Base-by-base conservation (phyloP, 2,329 filamentous ascomycete species). In the Lasiodiplodia sp. region DNA sequence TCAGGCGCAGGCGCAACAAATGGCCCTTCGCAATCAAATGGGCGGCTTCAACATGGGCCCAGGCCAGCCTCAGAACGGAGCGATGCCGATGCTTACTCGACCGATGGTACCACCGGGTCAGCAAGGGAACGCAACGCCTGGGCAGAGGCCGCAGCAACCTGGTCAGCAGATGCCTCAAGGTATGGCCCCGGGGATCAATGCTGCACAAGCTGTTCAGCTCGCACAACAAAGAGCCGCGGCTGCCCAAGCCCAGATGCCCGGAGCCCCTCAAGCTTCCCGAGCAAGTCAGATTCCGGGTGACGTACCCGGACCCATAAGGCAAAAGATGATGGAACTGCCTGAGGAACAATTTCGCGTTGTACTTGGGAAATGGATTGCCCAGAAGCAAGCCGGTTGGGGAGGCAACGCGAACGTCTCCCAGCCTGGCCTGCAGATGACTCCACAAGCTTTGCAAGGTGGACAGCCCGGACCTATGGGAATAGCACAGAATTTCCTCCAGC, bases 31-130 rank as follows among this genome's bases (percentile, higher is more conserved):
- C 77, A 79, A 82, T 69, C 79, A 86, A 75, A 72, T 83, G 74
- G 81, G 83, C 68, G 78, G 83, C 12, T 75, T 85, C 40, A 83
- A 82, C 68, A 75, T 80, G 14, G 75, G 80, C 56, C 73, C 80
- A 70, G 75, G 79, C 58, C 72, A 79, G 63, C 75, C 80, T 71
- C 76, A 82, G 71, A 83, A 64, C 28, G 60, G 80, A 67, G 82
- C 82, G 40, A 85, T 85, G 83, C 79, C 81, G 1, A 83, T 83
- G 78, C 77, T 86, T 25, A 86, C 82, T 38, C 78, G 81, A 21
- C 82, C 83, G 2, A 83, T 86, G 77, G 77, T 74, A 47, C 81
- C 82, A 58, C 82, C 83, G 12, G 82, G 81, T 3, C 83, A 84
- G 69, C 75, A 77, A 58, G 76, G 73, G 38, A 73, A 73, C n/a